These are phyloP conservation scores for Spongispora temasekensis DNA, from an alignment of 1,284 basidiomycete species.

Conservation along the genomic window DNA sequence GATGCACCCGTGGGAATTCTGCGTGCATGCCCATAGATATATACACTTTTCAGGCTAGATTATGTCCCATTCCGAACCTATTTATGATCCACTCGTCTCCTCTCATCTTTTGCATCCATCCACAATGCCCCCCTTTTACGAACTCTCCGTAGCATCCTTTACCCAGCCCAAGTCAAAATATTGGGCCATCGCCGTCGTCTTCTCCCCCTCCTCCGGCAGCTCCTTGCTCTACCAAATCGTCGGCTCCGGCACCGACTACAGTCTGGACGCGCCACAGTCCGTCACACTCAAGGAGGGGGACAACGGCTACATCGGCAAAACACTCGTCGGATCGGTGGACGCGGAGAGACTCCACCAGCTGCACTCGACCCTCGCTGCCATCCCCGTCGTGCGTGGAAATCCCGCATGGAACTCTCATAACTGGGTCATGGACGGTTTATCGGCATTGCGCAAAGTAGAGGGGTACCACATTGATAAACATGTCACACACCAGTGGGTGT, in stretches of 20 bases:
- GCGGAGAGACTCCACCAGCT: slow-evolving; percentile 30
- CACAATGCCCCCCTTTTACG: slow-evolving; percentile 36
- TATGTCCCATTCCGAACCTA: slow-evolving; percentile 22
- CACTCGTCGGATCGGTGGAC: slow-evolving; percentile 28
- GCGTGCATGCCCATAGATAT: too few species aligned
- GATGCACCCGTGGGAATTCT: slow-evolving; percentile 2
- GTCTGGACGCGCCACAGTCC: slow-evolving; percentile 34
- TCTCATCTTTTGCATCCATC: background rate
- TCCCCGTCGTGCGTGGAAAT: slow-evolving; percentile 30
- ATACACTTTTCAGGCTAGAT: slow-evolving; percentile 38
- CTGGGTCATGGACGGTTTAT: slow-evolving; percentile 36
- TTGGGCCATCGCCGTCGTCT: slow-evolving; percentile 33
- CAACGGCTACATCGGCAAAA: slow-evolving; percentile 27
- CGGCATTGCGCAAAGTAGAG: slow-evolving; percentile 28
- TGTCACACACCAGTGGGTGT: slow-evolving; percentile 34
- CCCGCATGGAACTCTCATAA: slow-evolving; percentile 31
- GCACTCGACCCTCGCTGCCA: slow-evolving; percentile 29
- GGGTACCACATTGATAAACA: slow-evolving; percentile 34
- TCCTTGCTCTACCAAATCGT: slow-evolving; percentile 35
- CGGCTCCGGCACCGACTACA: slow-evolving; percentile 31
- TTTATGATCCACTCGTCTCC: too few species aligned
- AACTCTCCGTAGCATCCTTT: slow-evolving; percentile 33
- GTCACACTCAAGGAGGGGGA: slow-evolving; percentile 35
- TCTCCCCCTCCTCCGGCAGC: slow-evolving; percentile 30
- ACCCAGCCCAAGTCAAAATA: slow-evolving; percentile 22